Evolutionary conservation across 805 yeast genomes (phyloP), one percentile per base, ranked within the genome.

Genomic region (Candida qinlingensis): DNA sequence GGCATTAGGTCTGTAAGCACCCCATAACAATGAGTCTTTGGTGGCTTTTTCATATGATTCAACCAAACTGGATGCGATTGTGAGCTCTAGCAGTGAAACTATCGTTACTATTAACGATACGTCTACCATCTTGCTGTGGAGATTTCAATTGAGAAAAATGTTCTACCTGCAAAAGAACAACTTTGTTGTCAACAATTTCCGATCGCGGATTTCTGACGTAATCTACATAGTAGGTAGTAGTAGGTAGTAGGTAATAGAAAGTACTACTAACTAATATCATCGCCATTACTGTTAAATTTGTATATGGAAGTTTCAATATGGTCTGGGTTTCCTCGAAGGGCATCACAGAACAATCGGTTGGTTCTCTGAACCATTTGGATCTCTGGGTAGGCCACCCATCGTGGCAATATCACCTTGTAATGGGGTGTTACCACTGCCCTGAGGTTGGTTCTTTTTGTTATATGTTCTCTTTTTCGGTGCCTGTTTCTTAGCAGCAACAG

Each of bases 1-100:
- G 39, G 88, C 72, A 48, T 88, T 86, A 7, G 97, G 83, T 54
- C 97, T 71, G 66, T 90, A 92, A 1, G 98, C 96, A 1, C 96
- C 98, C 99, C 99, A 92, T 33, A 80, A 64, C 29, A 87, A 68
- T 3, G 88, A 76, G 39, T 75, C 68, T 42, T 73, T 69, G 6
- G 77, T 71, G 35, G 69, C 66, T 29, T 58, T 51, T 40, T 64
- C 62, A 45, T 63, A 72, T 0, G 59, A 53, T 3, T 45, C 39
- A 3, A 54, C 39, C 25, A 44, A 39, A 12, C 39, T 34, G 10
- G 44, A 29, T 5, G 13, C 30, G 13, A 9, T 4, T 6, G 6
- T 6, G 13, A 28, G 28, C 10, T 10, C n/a, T 7, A 19, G 33
- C 13, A 43, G 41, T 3, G 29, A 19, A n/a, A 41, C 3, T 41